Percentiles rank a stretch among this genome's conserved stretches.
Evolutionary conservation across 306 rosid species (phyloP).

Genomic region (Cicer bijugum): DNA sequence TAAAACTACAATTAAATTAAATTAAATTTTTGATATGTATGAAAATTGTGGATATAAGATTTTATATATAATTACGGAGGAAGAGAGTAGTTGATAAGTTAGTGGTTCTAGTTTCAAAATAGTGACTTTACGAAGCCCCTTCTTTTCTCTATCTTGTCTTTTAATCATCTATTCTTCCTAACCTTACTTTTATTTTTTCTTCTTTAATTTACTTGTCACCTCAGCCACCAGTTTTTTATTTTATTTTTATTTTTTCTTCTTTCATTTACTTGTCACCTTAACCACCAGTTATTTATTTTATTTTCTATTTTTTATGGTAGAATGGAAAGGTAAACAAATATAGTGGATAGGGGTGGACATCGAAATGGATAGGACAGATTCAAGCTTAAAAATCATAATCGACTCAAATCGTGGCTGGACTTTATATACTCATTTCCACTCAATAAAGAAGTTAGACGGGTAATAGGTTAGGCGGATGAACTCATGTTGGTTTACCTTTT

Average conservation of each 20-base stretch:
- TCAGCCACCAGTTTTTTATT: neutral
- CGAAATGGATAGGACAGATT: too few relatives aligned
- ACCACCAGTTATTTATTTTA: neutral
- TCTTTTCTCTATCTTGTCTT: constrained; percentile 44
- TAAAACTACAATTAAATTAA: too few relatives aligned
- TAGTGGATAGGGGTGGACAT: too few relatives aligned
- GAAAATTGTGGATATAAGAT: too few relatives aligned
- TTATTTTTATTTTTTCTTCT: neutral
- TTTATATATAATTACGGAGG: too few relatives aligned
- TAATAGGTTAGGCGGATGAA: too few relatives aligned
- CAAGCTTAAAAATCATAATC: too few relatives aligned
- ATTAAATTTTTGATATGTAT: too few relatives aligned
- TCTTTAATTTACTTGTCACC: constrained; percentile 19
- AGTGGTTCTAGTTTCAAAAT: constrained; percentile 77
- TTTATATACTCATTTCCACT: too few relatives aligned
- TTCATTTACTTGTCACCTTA: constrained; percentile 25
- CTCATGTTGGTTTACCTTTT: too few relatives aligned
- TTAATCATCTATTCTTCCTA: constrained; percentile 38
- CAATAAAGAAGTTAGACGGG: too few relatives aligned
- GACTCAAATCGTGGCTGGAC: too few relatives aligned
- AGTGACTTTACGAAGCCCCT: constrained; percentile 40
- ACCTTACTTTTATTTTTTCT: constrained; percentile 4
- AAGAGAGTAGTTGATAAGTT: neutral
- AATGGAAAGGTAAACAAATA: neutral
- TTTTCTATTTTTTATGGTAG: neutral